A percentile compares a stretch with the other conserved stretches of the same genome.
Evolutionary conservation across 352 stramenopile species (phyloP).

Genomic region (Pythium dissimile): DNA sequence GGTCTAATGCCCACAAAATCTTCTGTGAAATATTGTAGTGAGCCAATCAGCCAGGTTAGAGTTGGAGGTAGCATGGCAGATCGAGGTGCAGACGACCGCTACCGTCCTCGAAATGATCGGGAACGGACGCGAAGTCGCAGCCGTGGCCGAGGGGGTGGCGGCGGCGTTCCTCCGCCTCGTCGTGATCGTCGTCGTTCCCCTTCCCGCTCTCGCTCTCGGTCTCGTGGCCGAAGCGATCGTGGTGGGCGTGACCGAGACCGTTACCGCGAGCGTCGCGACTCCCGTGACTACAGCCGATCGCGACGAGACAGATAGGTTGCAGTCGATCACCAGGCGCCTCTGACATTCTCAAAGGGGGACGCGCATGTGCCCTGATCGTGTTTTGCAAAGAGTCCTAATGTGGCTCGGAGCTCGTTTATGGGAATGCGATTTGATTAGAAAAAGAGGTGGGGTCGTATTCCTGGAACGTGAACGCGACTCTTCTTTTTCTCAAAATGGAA

Average conservation of each 20-base stretch:
- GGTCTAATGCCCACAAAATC: constrained; percentile 5
- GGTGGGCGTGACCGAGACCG: constrained; percentile 37
- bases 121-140: constrained; percentile 23
- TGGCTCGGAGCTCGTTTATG: constrained; percentile 1
- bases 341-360: too few relatives aligned
- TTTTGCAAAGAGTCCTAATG: background rate
- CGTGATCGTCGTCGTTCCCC: constrained; percentile 33
- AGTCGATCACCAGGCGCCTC: too few relatives aligned
- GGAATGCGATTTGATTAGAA: constrained; percentile 11
- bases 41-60: constrained; percentile 26
- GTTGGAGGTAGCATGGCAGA: constrained; percentile 13
- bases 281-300: constrained; percentile 34
- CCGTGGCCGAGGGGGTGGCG: constrained; percentile 8
- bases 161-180: constrained; percentile 14
- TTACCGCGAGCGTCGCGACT: constrained; percentile 42
- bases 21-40: constrained; percentile 5
- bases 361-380: too few relatives aligned
- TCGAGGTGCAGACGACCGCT: constrained; percentile 27
- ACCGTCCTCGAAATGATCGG: constrained; percentile 43
- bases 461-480: background rate
- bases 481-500: constrained; percentile 9
- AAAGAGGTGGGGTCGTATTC: constrained; percentile 2
- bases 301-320: constrained; percentile 25
- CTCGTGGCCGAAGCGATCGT: constrained; percentile 27
- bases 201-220: constrained; percentile 39